Percentiles rank a stretch among this genome's conserved stretches.
These are phyloP conservation scores for Teratosphaeria nubilosa DNA, from an alignment of 2,329 filamentous ascomycete species.

Conservation along the genomic window DNA sequence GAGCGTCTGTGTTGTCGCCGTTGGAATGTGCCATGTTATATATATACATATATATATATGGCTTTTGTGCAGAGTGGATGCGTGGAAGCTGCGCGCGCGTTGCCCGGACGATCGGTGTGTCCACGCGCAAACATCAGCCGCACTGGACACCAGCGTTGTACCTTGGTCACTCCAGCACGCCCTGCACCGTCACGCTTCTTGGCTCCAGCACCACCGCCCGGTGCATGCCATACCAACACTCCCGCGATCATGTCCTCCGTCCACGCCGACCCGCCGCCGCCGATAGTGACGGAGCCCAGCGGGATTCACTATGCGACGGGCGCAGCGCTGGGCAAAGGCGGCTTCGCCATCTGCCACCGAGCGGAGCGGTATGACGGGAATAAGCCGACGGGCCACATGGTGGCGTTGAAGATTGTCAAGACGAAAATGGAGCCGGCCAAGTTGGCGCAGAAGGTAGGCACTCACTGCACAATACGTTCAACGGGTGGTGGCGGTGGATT, in stretches of 20 bases:
- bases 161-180: neutral
- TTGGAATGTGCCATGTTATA: neutral
- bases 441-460: slow-evolving; percentile 82
- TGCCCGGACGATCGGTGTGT: neutral
- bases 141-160: neutral
- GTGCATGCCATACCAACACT: neutral
- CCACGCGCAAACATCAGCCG: neutral
- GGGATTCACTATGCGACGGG: slow-evolving; percentile 66
- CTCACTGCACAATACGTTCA: neutral
- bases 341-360: slow-evolving; percentile 73
- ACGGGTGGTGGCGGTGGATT: slow-evolving; percentile 2
- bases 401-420: slow-evolving; percentile 74
- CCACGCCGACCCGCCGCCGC: slow-evolving; percentile 42
- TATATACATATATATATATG: neutral
- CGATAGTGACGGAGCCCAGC: slow-evolving; percentile 57
- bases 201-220: neutral
- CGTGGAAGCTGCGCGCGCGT: neutral
- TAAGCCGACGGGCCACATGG: slow-evolving; percentile 52
- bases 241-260: slow-evolving; percentile 26
- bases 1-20: slow-evolving; percentile 33
- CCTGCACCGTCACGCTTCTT: neutral
- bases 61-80: neutral
- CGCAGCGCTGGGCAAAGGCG: slow-evolving; percentile 66
- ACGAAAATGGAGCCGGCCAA: slow-evolving; percentile 68
- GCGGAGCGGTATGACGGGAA: slow-evolving; percentile 51